Evolutionary conservation across 345 rosid genomes (phyloP).

Genomic region (Salix viminalis): DNA sequence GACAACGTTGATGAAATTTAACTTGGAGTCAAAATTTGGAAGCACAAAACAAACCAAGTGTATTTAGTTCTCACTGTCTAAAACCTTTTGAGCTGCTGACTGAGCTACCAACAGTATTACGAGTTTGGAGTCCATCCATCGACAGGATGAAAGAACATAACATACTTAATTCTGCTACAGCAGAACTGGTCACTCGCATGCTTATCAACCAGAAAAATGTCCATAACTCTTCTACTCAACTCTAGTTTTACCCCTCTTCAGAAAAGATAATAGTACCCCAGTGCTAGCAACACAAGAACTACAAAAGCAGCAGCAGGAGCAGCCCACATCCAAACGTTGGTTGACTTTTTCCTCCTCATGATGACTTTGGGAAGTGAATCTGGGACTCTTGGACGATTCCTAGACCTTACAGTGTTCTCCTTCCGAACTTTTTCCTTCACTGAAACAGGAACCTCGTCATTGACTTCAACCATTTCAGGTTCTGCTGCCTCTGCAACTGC

Average conservation of each 20-base stretch:
- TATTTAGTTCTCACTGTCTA: constrained; percentile 5
- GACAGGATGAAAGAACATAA: constrained; percentile 27
- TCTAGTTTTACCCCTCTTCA: constrained; percentile 26
- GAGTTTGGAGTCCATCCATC: constrained; percentile 40
- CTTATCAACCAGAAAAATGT: constrained; percentile 20
- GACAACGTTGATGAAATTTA: constrained; percentile 1
- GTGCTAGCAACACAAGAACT: constrained; percentile 37
- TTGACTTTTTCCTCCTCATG: constrained; percentile 63
- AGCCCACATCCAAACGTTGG: constrained; percentile 66
- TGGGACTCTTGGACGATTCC: constrained; percentile 48
- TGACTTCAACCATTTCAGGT: constrained; percentile 41
- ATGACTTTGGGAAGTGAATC: constrained; percentile 67
- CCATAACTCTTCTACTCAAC: constrained; percentile 7
- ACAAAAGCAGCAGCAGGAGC: constrained; percentile 55
- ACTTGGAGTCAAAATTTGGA: constrained; percentile 29
- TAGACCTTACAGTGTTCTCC: constrained; percentile 46
- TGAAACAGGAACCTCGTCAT: constrained; percentile 30
- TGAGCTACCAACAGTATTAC: constrained; percentile 25
- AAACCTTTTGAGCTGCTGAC: constrained; percentile 12
- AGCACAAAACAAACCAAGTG: constrained; percentile 18
- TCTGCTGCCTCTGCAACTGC: constrained; percentile 46
- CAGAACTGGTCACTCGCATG: constrained; percentile 15
- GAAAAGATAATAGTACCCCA: constrained; percentile 46
- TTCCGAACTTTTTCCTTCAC: constrained; percentile 39
- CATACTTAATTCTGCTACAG: constrained; percentile 16